phyloP scores from a whole-genome alignment of 305 asterid species.

The Fraxinus sp. region DNA sequence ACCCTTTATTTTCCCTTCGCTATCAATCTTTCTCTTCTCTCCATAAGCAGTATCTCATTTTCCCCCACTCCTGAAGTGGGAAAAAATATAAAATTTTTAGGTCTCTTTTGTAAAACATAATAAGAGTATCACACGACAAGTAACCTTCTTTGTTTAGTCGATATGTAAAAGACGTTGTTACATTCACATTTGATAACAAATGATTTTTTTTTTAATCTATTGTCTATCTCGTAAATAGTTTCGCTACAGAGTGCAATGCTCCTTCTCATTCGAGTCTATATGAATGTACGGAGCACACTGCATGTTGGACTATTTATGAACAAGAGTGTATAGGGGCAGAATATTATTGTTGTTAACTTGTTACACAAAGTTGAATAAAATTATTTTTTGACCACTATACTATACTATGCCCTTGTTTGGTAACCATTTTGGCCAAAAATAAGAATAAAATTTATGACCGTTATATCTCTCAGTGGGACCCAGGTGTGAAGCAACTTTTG shows the following conservation, averaged over 20 bases:
- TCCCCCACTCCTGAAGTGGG: neutral
- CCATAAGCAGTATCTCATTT: neutral
- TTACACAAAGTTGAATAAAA: neutral
- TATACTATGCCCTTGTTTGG: no score
- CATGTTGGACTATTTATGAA: neutral
- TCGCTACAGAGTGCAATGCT: neutral
- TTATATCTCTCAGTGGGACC: no score
- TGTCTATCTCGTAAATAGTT: neutral
- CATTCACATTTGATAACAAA: neutral
- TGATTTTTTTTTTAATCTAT: neutral
- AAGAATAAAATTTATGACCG: no score
- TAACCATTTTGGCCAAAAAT: no score
- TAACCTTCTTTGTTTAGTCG: no score
- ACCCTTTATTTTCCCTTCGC: neutral
- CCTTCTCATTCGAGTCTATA: neutral
- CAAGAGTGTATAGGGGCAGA: neutral
- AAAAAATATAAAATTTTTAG: no score
- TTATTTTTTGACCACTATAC: neutral
- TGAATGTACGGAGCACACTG: neutral
- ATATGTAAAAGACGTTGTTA: neutral
- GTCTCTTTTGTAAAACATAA: neutral
- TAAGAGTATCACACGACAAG: neutral
- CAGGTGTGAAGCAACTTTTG: no score
- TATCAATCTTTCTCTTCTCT: neutral
- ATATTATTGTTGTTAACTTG: neutral